Evolutionary conservation across 208 protist genomes (phyloP).

Genomic region (Trypanosoma grayi): DNA sequence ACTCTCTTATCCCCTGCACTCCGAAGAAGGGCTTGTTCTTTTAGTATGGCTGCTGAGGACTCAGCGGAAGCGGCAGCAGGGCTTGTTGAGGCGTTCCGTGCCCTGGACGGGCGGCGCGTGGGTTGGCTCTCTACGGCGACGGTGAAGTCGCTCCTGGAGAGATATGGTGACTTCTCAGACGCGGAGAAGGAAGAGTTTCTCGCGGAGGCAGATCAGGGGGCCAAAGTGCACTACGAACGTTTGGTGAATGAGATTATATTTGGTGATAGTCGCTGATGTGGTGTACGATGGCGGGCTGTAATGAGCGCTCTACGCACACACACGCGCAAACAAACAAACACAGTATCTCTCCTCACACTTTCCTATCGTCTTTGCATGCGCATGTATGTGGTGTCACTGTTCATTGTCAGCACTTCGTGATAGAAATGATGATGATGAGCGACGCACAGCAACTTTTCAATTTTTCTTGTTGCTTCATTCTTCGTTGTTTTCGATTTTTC

Average conservation of each 20-base stretch:
- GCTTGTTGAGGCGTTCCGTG: conserved; percentile 13
- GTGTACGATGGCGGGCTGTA: not conserved
- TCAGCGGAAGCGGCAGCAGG: not conserved
- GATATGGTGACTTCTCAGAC: conserved; percentile 16
- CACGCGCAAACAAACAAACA: no score
- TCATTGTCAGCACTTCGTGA: no score
- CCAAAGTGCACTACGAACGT: conserved; percentile 2
- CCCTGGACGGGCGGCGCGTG: not conserved
- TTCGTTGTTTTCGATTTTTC: no score
- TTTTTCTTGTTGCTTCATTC: no score
- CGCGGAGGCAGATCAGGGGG: conserved; percentile 14
- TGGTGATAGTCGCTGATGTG: conserved; percentile 2
- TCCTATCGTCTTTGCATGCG: no score
- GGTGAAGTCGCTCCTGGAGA: conserved; percentile 1
- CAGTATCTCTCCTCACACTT: no score
- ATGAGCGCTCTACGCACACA: not conserved
- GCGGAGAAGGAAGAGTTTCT: conserved; percentile 20
- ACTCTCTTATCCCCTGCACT: conserved; percentile 1
- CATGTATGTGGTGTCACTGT: no score
- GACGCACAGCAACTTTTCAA: no score
- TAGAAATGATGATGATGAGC: no score
- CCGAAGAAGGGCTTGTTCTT: no score
- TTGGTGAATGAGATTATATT: conserved; percentile 18
- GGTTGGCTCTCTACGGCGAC: conserved; percentile 5
- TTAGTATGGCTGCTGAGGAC: not conserved